Percentiles rank a stretch among this genome's conserved stretches.
These are phyloP conservation scores for Eragrostis tef DNA, from an alignment of 202 grass and related monocot genomes.

Conservation along the genomic window DNA sequence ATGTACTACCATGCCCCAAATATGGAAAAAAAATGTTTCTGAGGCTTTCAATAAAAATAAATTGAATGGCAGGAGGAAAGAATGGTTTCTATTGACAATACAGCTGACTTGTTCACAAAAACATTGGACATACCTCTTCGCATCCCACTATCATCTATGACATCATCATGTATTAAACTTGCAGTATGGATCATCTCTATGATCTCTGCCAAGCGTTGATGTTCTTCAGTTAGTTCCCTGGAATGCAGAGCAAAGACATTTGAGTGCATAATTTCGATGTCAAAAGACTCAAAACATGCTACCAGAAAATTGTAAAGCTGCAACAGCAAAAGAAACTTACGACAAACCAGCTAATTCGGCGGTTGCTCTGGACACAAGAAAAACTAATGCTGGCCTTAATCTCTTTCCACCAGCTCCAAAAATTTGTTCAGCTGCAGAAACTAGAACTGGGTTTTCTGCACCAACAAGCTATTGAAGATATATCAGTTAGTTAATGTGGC, in stretches of 20 bases:
- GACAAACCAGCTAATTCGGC: constrained; percentile 69
- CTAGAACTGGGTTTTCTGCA: constrained; percentile 93
- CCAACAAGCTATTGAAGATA: constrained; percentile 79
- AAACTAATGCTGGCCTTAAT: constrained; percentile 91
- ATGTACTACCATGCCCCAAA: constrained; percentile 1
- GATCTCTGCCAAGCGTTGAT: constrained; percentile 90
- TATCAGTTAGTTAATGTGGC: constrained; percentile 49
- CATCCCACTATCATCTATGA: constrained; percentile 90
- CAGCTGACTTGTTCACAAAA: constrained; percentile 3
- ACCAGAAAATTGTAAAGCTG: neutral
- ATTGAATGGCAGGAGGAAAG: neutral
- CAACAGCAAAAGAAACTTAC: constrained; percentile 57
- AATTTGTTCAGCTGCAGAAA: constrained; percentile 89
- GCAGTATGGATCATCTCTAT: constrained; percentile 99
- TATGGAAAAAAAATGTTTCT: constrained; percentile 18
- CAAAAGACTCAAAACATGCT: neutral
- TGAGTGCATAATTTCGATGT: constrained; percentile 19
- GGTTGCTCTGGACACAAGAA: constrained; percentile 93
- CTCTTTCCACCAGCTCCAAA: constrained; percentile 98
- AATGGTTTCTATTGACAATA: constrained; percentile 17
- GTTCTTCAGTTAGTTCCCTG: constrained; percentile 84
- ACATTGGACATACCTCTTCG: constrained; percentile 71
- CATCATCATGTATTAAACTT: constrained; percentile 98
- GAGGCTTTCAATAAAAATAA: constrained; percentile 7
- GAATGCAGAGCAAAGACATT: constrained; percentile 25